Conservation (phyloP, 345 rosid species). For the Combretum micranthum region DNA sequence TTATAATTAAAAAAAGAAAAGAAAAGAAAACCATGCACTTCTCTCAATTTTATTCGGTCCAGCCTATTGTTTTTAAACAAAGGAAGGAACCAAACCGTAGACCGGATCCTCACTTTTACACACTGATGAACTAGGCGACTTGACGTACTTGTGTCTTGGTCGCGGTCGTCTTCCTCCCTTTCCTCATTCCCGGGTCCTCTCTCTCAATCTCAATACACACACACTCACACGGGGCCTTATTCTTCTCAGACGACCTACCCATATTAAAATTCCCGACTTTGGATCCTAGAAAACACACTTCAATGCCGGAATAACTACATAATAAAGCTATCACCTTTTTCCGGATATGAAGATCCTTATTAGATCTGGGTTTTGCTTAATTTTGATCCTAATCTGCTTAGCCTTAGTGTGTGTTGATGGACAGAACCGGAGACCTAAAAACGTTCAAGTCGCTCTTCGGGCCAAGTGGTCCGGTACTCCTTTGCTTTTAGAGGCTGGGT, state of each 20-base stretch:
- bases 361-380: constrained; percentile 45
- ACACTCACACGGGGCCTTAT: background rate
- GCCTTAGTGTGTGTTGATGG: constrained; percentile 36
- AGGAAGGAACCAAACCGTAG: too few relatives aligned
- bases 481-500: constrained; percentile 94
- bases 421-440: constrained; percentile 65
- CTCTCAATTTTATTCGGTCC: too few relatives aligned
- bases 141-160: too few relatives aligned
- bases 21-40: too few relatives aligned
- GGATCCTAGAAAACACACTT: too few relatives aligned
- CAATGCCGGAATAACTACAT: background rate
- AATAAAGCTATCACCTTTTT: background rate
- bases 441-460: constrained; percentile 77
- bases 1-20: too few relatives aligned
- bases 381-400: constrained; percentile 29
- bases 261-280: too few relatives aligned
- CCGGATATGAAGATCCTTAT: constrained; percentile 31
- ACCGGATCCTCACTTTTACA: too few relatives aligned
- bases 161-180: too few relatives aligned
- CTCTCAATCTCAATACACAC: background rate
- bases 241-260: background rate
- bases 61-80: too few relatives aligned
- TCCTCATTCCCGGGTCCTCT: too few relatives aligned
- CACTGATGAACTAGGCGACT: too few relatives aligned
- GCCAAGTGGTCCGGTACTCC: constrained; percentile 98